Base-by-base conservation (phyloP, 495 filamentous ascomycete species). In the Annulohypoxylon moriforme region DNA sequence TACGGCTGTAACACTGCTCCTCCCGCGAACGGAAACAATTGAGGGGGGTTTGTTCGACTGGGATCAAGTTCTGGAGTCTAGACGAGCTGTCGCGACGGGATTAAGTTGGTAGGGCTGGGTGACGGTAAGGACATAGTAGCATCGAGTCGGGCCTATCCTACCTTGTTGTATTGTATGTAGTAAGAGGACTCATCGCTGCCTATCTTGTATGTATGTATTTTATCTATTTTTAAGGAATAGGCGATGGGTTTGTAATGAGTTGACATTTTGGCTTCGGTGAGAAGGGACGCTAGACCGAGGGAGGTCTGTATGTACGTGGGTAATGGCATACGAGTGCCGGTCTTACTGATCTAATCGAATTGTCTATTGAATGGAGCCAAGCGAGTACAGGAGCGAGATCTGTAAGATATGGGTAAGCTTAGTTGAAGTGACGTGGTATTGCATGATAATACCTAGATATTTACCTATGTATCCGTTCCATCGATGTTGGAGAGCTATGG, bases 141-240 rank as follows among this genome's bases (percentile, higher is more conserved):
- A 34, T 53, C 10, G 58, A 64, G 33, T 72, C 64, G 69, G 69
- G 59, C 69, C 69, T 67, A 59, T 67, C 58, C 46, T 47, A 64
- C 52, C 40, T 59, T 59, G 52, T 42, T 36, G 14, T 11, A 14
- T 55, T 4, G 13, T 14, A 47, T 33, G 57, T 33, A 40, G 34
- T 60, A 18, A 52, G 40, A 18, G 3, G 40, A 44, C 42, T 31
- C 53, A 52, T 36, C 18, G 44, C 42, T 60, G 57, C 64, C 64
- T 68, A 24, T n/a, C 24, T 29, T 14, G 14, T 14, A 14, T 14
- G 33, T n/a, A 20, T 22, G 8, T 9, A 10, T 52, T 13, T 27
- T 16, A 9, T 27, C 25, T 33, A 59, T 53, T 27, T 52, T 52
- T 25, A 40, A 49, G 42, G 27, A 16, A 50, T 13, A 50, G 2